Percentiles rank a stretch among this genome's conserved stretches.
These are phyloP conservation scores for Quercus engelmannii DNA, from an alignment of 306 rosid genomes.

Conservation along the genomic window DNA sequence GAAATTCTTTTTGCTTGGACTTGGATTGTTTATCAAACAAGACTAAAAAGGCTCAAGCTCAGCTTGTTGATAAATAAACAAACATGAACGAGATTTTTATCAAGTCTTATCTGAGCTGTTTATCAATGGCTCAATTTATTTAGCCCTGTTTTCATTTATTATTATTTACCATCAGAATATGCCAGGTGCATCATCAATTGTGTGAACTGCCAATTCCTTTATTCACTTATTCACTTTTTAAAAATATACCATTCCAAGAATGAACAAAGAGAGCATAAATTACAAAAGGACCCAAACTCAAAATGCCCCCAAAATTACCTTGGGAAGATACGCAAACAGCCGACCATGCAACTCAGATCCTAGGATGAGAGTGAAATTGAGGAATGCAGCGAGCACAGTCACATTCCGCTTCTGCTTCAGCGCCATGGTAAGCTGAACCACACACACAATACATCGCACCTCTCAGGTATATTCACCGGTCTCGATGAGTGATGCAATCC, in stretches of 20 bases:
- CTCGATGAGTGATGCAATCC: constrained; percentile 81
- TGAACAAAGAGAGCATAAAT: not conserved
- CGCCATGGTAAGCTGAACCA: constrained; percentile 80
- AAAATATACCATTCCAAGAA: not conserved
- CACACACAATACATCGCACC: constrained; percentile 81
- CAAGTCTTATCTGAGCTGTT: no score
- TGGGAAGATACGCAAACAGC: constrained; percentile 66
- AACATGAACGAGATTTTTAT: no score
- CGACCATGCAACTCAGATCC: constrained; percentile 65
- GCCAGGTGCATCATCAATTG: not conserved
- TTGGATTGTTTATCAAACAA: no score
- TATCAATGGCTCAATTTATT: no score
- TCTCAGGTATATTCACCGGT: constrained; percentile 78
- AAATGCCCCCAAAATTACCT: constrained; percentile 40
- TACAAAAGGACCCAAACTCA: constrained; percentile 12
- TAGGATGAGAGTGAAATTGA: constrained; percentile 47
- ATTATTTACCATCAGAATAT: not conserved
- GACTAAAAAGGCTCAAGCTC: no score
- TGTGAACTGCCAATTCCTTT: not conserved
- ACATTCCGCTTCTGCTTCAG: constrained; percentile 69
- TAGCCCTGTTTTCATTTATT: not conserved
- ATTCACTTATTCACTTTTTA: not conserved
- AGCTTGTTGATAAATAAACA: no score
- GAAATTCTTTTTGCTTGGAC: no score
- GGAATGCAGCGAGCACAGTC: constrained; percentile 58